phyloP scores from a whole-genome alignment of 2,329 filamentous ascomycete species.

The Dothistroma septosporum region DNA sequence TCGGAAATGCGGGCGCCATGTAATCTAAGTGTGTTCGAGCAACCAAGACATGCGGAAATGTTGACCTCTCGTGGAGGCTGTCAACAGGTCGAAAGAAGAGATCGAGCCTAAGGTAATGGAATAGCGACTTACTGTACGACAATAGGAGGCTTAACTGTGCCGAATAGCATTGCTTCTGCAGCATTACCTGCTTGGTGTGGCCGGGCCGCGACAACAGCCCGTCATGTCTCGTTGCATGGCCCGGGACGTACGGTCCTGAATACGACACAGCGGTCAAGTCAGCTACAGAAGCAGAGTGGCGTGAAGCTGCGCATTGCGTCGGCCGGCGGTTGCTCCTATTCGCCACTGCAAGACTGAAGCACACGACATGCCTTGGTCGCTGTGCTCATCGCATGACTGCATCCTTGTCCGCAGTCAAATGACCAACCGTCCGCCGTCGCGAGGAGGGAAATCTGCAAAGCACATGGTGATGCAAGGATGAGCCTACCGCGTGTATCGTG shows the following conservation, averaged over 20 bases:
- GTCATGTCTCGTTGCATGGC: not conserved
- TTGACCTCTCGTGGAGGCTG: no score
- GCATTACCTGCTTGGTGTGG: not conserved
- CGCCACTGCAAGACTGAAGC: not conserved
- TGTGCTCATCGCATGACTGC: not conserved
- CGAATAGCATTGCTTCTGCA: not conserved
- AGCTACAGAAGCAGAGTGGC: not conserved
- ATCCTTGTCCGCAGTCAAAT: not conserved
- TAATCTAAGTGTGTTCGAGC: no score
- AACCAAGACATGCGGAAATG: no score
- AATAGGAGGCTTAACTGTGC: not conserved
- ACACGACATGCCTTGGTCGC: not conserved
- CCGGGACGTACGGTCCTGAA: not conserved
- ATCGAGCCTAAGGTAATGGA: not conserved
- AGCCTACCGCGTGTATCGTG: not conserved
- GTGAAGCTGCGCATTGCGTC: not conserved
- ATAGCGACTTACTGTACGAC: not conserved
- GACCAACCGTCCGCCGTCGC: not conserved
- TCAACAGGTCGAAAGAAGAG: no score
- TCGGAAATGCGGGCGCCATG: not conserved
- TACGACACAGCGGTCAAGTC: not conserved
- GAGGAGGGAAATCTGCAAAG: not conserved
- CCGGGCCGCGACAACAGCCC: not conserved
- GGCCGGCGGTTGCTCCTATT: not conserved
- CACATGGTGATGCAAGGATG: not conserved